Conservation (phyloP, 2,329 filamentous ascomycete genomes). For the Colletotrichum trifolii region DNA sequence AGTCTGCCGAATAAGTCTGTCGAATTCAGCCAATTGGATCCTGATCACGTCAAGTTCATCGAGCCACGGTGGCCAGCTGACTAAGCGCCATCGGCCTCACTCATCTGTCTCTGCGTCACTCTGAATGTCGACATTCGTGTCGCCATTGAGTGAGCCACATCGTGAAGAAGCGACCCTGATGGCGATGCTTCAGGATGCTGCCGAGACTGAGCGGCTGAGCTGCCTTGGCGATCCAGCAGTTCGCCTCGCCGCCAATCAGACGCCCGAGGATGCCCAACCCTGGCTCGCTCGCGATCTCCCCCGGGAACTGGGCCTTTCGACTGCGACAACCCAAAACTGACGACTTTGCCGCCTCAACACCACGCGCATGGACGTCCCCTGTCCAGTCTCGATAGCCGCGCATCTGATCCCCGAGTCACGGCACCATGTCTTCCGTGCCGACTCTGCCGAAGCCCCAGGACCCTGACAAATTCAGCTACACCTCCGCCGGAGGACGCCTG, state of each 20-base stretch:
- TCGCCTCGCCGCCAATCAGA: background rate
- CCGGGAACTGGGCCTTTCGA: background rate
- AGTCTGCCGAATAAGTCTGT: too few species aligned
- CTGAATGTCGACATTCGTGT: too few species aligned
- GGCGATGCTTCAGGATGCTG: background rate
- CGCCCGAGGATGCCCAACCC: conserved; percentile 3
- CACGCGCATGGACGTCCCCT: conserved; percentile 11
- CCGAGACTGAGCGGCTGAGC: background rate
- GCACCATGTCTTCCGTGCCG: conserved; percentile 29
- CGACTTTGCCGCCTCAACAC: conserved; percentile 9
- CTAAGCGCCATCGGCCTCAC: too few species aligned
- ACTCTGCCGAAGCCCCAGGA: conserved; percentile 3
- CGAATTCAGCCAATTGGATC: too few species aligned
- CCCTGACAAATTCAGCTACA: conserved; percentile 12
- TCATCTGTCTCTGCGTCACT: too few species aligned
- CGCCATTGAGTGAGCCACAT: too few species aligned
- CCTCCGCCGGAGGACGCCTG: background rate
- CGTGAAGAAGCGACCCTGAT: background rate
- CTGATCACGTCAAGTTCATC: too few species aligned
- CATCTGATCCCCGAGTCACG: conserved; percentile 13
- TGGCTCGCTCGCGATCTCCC: background rate
- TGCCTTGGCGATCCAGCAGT: background rate
- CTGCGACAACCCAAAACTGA: conserved; percentile 2
- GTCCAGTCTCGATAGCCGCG: conserved; percentile 4
- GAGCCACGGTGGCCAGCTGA: too few species aligned